Evolutionary conservation across 1,284 basidiomycete species (phyloP).

Genomic region (Takashimella koratensis): DNA sequence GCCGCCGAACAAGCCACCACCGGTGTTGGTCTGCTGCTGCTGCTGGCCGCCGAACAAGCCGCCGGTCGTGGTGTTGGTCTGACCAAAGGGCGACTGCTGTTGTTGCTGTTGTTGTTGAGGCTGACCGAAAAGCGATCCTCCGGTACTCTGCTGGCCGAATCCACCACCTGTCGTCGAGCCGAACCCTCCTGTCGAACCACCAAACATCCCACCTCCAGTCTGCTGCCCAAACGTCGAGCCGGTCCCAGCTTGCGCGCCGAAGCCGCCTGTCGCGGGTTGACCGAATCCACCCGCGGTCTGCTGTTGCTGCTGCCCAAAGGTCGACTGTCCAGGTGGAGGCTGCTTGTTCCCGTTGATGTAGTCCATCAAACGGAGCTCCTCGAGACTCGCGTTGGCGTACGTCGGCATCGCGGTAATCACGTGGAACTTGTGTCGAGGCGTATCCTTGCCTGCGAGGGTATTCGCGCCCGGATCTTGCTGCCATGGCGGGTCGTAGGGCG

Average conservation of each 20-base stretch:
- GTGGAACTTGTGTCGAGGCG: slow-evolving; percentile 39
- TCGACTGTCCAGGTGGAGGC: slow-evolving; percentile 13
- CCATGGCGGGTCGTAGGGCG: slow-evolving; percentile 43
- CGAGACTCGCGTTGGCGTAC: slow-evolving; percentile 39
- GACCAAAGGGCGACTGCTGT: slow-evolving; percentile 26
- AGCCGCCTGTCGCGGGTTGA: slow-evolving; percentile 37
- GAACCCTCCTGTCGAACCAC: slow-evolving; percentile 54
- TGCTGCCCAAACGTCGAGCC: slow-evolving; percentile 46
- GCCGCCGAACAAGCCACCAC: slow-evolving; percentile 36
- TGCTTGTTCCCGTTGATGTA: slow-evolving; percentile 59
- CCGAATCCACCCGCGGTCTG: slow-evolving; percentile 36
- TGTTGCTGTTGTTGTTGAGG: slow-evolving; percentile 43
- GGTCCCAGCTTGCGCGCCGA: slow-evolving; percentile 22
- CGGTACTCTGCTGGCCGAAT: slow-evolving; percentile 14
- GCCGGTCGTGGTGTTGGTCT: slow-evolving; percentile 17
- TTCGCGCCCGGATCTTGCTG: slow-evolving; percentile 34
- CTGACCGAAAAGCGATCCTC: slow-evolving; percentile 34
- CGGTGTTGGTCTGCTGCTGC: slow-evolving; percentile 16
- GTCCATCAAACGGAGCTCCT: slow-evolving; percentile 52
- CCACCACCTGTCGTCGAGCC: slow-evolving; percentile 31
- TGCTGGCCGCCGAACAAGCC: slow-evolving; percentile 26
- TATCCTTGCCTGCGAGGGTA: slow-evolving; percentile 13
- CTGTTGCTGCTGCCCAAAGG: neutral
- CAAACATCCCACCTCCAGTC: slow-evolving; percentile 42
- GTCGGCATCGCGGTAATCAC: slow-evolving; percentile 43